Evolutionary conservation across 2,329 filamentous ascomycete genomes (phyloP).

Genomic region (Truncatella angustata): DNA sequence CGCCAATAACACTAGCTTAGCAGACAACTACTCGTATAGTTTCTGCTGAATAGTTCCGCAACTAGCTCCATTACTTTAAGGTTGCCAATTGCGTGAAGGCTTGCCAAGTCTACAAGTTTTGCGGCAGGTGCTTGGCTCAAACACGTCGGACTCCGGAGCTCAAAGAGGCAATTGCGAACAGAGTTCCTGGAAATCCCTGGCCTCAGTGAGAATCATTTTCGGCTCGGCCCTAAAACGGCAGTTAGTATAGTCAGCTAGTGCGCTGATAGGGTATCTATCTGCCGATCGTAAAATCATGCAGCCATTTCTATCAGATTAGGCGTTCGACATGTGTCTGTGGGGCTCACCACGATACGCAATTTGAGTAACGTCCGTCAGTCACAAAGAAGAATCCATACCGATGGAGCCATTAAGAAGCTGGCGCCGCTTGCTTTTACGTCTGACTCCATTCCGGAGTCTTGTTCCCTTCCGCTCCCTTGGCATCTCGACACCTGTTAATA

Average conservation of each 20-base stretch:
- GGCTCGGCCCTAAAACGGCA: neutral
- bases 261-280: neutral
- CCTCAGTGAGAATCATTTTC: neutral
- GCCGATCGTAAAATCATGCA: conserved; percentile 1
- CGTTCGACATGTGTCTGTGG: neutral
- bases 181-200: neutral
- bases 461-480: neutral
- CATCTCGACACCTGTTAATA: neutral
- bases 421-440: neutral
- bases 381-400: neutral
- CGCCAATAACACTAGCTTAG: neutral
- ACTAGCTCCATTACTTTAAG: neutral
- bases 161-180: neutral
- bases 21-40: neutral
- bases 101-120: neutral
- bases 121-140: neutral
- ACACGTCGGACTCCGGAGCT: neutral
- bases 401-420: neutral
- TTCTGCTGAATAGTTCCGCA: too few species aligned
- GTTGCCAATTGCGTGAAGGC: neutral
- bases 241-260: neutral
- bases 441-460: neutral
- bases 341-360: neutral
- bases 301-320: neutral
- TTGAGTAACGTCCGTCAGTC: too few species aligned